phyloP scores from a whole-genome alignment of 2,329 filamentous ascomycete species.

The Penicillium occitanis region DNA sequence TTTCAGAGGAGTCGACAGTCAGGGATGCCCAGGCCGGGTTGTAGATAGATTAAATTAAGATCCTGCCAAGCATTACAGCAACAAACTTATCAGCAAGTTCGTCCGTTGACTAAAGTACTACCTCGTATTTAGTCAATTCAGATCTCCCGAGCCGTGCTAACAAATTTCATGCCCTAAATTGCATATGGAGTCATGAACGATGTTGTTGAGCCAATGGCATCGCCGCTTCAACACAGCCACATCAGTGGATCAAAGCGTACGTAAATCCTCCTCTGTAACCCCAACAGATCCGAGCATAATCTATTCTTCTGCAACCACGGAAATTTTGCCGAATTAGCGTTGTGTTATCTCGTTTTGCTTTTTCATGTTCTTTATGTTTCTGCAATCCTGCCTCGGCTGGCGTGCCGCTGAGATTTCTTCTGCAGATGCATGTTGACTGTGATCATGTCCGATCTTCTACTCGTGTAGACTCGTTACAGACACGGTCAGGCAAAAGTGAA shows the following conservation, averaged over 20 bases:
- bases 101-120: neutral
- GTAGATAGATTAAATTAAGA: neutral
- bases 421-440: neutral
- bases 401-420: neutral
- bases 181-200: slow-evolving; percentile 1
- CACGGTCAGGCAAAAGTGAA: neutral
- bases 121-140: neutral
- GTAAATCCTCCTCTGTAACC: slow-evolving; percentile 3
- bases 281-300: neutral
- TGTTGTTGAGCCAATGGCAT: slow-evolving; percentile 12
- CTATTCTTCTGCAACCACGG: slow-evolving; percentile 1
- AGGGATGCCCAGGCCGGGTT: neutral
- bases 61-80: neutral
- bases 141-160: slow-evolving; percentile 5
- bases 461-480: neutral
- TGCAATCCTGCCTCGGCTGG: slow-evolving; percentile 4
- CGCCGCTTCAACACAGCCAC: slow-evolving; percentile 18
- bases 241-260: slow-evolving; percentile 19
- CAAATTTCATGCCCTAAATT: neutral
- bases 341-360: neutral
- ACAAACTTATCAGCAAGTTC: slow-evolving; percentile 4
- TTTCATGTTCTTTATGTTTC: neutral
- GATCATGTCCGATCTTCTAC: neutral
- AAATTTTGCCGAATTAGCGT: slow-evolving; percentile 9
- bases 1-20: neutral